These are phyloP conservation scores for Tulasnella sp. DNA, from an alignment of 768 basidiomycete species.

Conservation along the genomic window DNA sequence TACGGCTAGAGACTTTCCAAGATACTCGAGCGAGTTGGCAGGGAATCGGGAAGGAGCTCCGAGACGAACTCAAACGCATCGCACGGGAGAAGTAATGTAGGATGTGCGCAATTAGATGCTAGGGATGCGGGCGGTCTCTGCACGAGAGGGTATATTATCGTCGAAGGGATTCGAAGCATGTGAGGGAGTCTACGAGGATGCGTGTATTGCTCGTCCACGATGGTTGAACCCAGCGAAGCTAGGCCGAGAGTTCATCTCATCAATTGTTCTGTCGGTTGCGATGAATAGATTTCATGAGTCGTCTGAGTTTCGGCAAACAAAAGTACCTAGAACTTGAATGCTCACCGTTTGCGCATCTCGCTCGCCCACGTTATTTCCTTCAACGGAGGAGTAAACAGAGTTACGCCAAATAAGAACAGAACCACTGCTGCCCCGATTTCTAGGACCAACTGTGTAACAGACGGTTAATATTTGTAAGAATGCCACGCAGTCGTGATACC, in stretches of 20 bases:
- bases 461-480: background rate
- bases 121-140: background rate
- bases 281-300: background rate
- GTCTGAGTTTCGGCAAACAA: background rate
- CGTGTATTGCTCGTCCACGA: constrained; percentile 16
- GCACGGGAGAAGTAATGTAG: constrained; percentile 5
- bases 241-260: constrained; percentile 60
- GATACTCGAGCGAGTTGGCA: constrained; percentile 29
- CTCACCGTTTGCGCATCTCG: constrained; percentile 75
- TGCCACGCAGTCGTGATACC: background rate
- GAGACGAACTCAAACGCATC: constrained; percentile 32
- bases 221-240: constrained; percentile 54
- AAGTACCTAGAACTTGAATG: constrained; percentile 6
- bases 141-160: background rate
- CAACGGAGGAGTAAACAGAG: constrained; percentile 51
- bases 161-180: background rate
- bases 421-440: constrained; percentile 54
- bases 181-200: background rate
- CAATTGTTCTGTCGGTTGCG: constrained; percentile 41
- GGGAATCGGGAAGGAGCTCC: constrained; percentile 29
- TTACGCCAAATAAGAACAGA: constrained; percentile 62
- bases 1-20: constrained; percentile 39
- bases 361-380: constrained; percentile 84
- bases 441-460: constrained; percentile 44
- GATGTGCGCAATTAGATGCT: background rate